Evolutionary conservation across 1,284 basidiomycete species (phyloP), one percentile per base, ranked within the genome.

Genomic region (Sanghuangporus baumii): DNA sequence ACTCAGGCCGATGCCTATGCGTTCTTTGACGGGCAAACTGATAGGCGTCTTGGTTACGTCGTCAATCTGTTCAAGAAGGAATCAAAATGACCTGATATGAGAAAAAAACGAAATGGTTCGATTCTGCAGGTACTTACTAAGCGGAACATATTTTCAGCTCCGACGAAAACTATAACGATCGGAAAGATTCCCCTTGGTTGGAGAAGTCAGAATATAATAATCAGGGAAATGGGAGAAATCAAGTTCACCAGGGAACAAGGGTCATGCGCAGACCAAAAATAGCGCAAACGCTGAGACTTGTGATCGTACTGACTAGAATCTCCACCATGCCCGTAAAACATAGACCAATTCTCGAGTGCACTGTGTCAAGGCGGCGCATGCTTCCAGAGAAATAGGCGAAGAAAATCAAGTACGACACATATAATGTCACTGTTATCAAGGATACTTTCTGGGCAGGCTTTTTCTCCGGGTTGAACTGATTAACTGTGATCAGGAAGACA

Each of bases 131-230:
- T 54, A 74, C 87, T 70, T 72, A 95, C 93, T 71, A 99, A 79
- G 69, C 89, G 91, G 72, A 94, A 93, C 96, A 98, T 98, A 71
- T 98, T 98, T 76, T 98, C 96, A 1, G 94, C 91, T 8, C 96
- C 96, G 18, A 98, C 92, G 67, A 98, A 96, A 16, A 96, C 86
- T 57, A 99, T 94, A 55, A 98, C 91, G 66, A 98, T 93, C 0
- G 96, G 95, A 60, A 98, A 80, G 43, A 97, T 77, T 71, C 88
- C 87, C 89, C 89, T 91, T 18, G 26, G 5, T 23, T 31, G 57
- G 62, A 64, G 64, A 9, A 34, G 40, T 59, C 58, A 58, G 36
- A 38, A n/a, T 8, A 54, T 54, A 16, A 54, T 54, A 16, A 3
- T 36, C 6, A n/a, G 20, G 14, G 31, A 16, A 36, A 37, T n/a